These are phyloP conservation scores for Luffa acutangula DNA, from an alignment of 306 rosid species.

Conservation along the genomic window DNA sequence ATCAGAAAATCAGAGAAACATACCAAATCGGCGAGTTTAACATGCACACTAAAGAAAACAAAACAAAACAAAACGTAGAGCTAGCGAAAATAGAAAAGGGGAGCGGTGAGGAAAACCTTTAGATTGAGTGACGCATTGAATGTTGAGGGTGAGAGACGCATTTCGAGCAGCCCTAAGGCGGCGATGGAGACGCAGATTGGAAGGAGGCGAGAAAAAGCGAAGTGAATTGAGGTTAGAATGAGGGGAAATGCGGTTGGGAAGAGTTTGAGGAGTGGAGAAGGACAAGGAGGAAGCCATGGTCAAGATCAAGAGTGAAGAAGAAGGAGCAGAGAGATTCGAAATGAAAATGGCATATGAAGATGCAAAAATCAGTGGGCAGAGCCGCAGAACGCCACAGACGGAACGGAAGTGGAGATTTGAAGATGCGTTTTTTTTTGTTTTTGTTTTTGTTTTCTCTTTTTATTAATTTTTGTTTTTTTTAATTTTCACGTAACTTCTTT, in stretches of 20 bases:
- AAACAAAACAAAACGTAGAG: neutral
- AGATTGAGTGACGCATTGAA: conserved; percentile 27
- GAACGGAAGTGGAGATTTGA: neutral
- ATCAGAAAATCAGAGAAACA: neutral
- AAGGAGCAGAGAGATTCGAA: neutral
- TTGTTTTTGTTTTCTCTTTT: neutral
- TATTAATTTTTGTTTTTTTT: neutral
- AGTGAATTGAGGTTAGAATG: neutral
- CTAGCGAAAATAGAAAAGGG: neutral
- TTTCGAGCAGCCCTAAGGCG: conserved; percentile 20
- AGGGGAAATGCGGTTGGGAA: conserved; percentile 6
- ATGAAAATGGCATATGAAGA: neutral
- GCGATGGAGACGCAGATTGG: conserved; percentile 14
- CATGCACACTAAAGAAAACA: neutral
- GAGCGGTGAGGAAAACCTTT: conserved; percentile 24
- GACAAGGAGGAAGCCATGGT: conserved; percentile 29
- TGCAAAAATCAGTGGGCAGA: neutral
- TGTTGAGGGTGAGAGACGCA: conserved; percentile 21
- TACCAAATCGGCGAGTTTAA: neutral
- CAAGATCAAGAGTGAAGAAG: neutral
- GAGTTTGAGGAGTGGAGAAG: conserved; percentile 15
- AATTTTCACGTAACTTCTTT: neutral
- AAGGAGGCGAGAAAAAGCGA: conserved; percentile 21
- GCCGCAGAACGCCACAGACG: neutral
- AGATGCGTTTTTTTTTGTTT: neutral